Evolutionary conservation across 2,329 filamentous ascomycete species (phyloP), one percentile per base, ranked within the genome.

Genomic region (Emmonsia crescens): DNA sequence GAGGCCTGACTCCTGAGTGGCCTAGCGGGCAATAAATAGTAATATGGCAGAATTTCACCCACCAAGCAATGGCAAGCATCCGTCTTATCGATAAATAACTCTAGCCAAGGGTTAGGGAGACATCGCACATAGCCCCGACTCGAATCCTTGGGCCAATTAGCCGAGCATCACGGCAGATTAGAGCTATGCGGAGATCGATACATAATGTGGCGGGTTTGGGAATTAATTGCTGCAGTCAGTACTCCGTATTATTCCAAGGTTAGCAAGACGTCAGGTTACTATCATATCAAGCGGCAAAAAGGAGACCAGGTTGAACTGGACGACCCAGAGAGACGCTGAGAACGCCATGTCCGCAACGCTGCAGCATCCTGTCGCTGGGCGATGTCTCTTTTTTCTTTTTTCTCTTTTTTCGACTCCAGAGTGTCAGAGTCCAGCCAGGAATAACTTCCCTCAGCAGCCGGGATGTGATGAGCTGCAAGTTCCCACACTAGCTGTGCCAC

Each of bases 381-480:
- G 24, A 49, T 14, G 46, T 44, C 16, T 44, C 19, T 5, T 49
- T 12, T 49, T n/a, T 46, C 3, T 21, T n/a, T 42, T 5, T 42
- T 42, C 19, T 5, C 3, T 42, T 33, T 9, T 36, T 2, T 24
- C 16, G 29, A 10, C 19, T 14, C 29, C 27, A n/a, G n/a, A n/a
- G n/a, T n/a, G n/a, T n/a, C n/a, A n/a, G n/a, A n/a, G n/a, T 2
- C 38, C 36, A 58, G 46, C 57, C 42, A 24, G 52, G 29, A 38
- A 38, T 55, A 24, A 38, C 31, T 14, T 38, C 21, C 49, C 49
- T 33, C 33, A 44, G 46, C 14, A 31, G 42, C 16, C 36, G 19
- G 55, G 54, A 51, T 61, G 60, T 61, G 60, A 61, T 59, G 60
- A 31, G 31, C 42, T 61, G 60, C 60, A 57, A 24, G 60, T 61